Base-by-base conservation (phyloP, 805 yeast species). In the Metschnikowia colocasiae region DNA sequence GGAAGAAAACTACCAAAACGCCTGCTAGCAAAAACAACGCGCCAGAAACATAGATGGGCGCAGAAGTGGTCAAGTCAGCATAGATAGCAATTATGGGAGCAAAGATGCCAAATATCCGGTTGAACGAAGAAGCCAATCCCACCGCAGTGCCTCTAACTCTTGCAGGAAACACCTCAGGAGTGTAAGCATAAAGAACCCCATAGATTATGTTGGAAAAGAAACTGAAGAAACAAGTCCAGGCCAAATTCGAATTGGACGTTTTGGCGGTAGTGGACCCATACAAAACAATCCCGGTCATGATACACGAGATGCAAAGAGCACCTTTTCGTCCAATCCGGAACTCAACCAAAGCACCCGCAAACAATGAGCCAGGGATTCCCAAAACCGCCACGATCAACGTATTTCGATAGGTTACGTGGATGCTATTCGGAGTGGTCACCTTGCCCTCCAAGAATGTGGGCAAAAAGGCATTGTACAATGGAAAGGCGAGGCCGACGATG, bases 191-290 rank as follows among this genome's bases (percentile, higher is more conserved):
- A 18, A 82, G 63, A 19, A 78, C 76, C 4, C 82, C 84, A 6
- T 62, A 53, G 71, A 70, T 68, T 40, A 80, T 68, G 60, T 77
- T 79, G 16, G 83, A 78, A 30, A 76, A 75, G 48, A 69, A 67
- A 38, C 63, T 63, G 55, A 70, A 70, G 26, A 59, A 62, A 41
- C 83, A 80, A 59, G 79, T 80, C 67, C 73, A 80, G 5, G 65
- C 74, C 54, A 71, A 60, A 47, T 63, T 55, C n/a, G 71, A 67
- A 49, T 74, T 65, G 39, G 78, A 67, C 0, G 82, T 73, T 59
- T 76, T 74, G 10, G 82, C 82, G 2, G 83, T 78, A 12, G 87
- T 82, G 52, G 83, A 81, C 39, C 81, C 82, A 56, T 81, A 81
- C 48, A 83, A 60, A 39, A 82, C 71, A 2, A 80, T 78, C 66